Conservation (phyloP, 352 stramenopile genomes). For the Globisporangium heterothallicum region DNA sequence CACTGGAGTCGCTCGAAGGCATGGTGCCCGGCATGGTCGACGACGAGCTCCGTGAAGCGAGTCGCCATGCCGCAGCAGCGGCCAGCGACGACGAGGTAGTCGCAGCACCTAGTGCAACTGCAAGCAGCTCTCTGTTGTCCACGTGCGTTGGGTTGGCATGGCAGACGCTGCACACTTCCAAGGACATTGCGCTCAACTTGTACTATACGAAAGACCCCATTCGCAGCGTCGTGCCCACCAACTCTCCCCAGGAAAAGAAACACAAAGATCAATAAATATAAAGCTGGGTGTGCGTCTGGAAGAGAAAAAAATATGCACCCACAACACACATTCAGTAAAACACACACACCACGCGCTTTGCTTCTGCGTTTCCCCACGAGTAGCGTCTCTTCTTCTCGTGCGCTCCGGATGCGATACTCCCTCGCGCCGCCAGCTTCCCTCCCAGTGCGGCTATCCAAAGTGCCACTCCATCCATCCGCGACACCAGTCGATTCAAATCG, state of each 20-base stretch:
- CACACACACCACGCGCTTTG: too few species aligned
- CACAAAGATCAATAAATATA: slow-evolving; percentile 6
- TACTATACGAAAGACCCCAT: slow-evolving; percentile 41
- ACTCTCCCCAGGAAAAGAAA: background rate
- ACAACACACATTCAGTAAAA: background rate
- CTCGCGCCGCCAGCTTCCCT: too few species aligned
- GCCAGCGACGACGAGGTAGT: background rate
- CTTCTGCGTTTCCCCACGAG: background rate
- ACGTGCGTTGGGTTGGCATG: slow-evolving; percentile 33
- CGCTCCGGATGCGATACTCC: too few species aligned
- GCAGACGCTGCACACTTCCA: slow-evolving; percentile 38
- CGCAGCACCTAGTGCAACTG: slow-evolving; percentile 1
- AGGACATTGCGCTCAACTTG: slow-evolving; percentile 35
- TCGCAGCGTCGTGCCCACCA: slow-evolving; percentile 22
- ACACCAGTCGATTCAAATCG: too few species aligned
- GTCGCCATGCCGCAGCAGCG: background rate
- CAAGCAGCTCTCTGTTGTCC: slow-evolving; percentile 20
- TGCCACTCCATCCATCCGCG: background rate
- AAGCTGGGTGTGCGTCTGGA: too few species aligned
- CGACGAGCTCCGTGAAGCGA: slow-evolving; percentile 15
- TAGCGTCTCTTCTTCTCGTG: background rate
- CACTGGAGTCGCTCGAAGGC: slow-evolving; percentile 31
- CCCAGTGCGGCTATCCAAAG: background rate
- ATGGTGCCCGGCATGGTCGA: slow-evolving; percentile 22
- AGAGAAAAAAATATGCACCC: background rate